A percentile compares a stretch with the other conserved stretches of the same genome.
Evolutionary conservation across 2,329 filamentous ascomycete species (phyloP).

Genomic region (Fusarium chaquense): DNA sequence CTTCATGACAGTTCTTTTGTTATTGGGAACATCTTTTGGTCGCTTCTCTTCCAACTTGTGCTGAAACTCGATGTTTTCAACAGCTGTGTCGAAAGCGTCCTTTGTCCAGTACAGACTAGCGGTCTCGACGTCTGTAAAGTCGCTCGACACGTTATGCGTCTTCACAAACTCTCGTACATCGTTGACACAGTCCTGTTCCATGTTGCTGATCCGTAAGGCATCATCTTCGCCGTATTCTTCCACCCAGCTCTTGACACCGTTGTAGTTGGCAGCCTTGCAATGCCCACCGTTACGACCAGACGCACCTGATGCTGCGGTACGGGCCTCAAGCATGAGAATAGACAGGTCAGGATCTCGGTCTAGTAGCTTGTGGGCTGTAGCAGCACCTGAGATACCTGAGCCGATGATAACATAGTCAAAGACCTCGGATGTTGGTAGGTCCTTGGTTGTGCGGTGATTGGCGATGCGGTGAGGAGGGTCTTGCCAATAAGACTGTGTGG

Average conservation of each 20-base stretch:
- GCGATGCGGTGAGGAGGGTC: conserved; percentile 34
- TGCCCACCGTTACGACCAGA: conserved; percentile 22
- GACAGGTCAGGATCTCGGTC: conserved; percentile 20
- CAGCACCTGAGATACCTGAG: conserved; percentile 25
- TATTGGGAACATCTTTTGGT: conserved; percentile 26
- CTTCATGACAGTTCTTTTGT: conserved; percentile 23
- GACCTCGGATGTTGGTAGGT: conserved; percentile 7
- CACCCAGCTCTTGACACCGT: conserved; percentile 18
- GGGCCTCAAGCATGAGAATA: conserved; percentile 29
- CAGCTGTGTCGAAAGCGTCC: conserved; percentile 23
- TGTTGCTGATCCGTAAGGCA: conserved; percentile 21
- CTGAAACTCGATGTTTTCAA: conserved; percentile 23
- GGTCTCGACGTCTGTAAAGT: conserved; percentile 29
- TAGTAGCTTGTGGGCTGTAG: conserved; percentile 29
- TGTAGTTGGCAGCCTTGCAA: conserved; percentile 24
- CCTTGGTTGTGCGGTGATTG: conserved; percentile 24
- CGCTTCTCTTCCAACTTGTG: conserved; percentile 14
- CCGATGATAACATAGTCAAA: conserved; percentile 37
- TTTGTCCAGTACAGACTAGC: conserved; percentile 30
- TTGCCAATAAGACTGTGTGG: conserved; percentile 32
- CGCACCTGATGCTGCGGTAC: conserved; percentile 25
- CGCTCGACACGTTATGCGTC: conserved; percentile 25
- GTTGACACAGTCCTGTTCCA: conserved; percentile 31
- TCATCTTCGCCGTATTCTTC: conserved; percentile 28
- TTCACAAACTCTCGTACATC: conserved; percentile 31